These are phyloP conservation scores for Colletotrichum chlorophyti DNA, from an alignment of 2,329 filamentous ascomycete genomes.

Conservation along the genomic window DNA sequence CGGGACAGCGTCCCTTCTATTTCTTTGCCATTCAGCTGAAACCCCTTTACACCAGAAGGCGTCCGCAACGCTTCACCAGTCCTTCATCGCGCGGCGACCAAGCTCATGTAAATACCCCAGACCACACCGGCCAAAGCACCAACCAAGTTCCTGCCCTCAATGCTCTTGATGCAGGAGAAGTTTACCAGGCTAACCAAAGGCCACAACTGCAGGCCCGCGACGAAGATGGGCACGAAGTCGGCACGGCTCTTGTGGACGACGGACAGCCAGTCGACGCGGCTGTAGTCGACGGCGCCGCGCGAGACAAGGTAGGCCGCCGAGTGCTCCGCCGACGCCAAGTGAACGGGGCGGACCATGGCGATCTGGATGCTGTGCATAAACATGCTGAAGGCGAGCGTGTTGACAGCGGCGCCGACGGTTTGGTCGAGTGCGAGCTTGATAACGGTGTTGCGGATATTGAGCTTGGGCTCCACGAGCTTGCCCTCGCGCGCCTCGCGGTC, in stretches of 20 bases:
- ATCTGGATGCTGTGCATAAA: slow-evolving; percentile 64
- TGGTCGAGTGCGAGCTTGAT: slow-evolving; percentile 75
- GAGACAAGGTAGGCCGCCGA: slow-evolving; percentile 38
- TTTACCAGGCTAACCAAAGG: slow-evolving; percentile 73
- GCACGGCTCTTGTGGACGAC: slow-evolving; percentile 51
- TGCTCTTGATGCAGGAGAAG: slow-evolving; percentile 73
- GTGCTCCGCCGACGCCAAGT: slow-evolving; percentile 42
- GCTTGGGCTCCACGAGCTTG: slow-evolving; percentile 53
- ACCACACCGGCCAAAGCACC: slow-evolving; percentile 74
- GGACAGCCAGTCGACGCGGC: slow-evolving; percentile 49
- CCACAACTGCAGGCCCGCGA: slow-evolving; percentile 74
- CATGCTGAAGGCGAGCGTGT: slow-evolving; percentile 69
- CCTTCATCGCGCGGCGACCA: slow-evolving; percentile 53
- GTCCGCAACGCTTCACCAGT: neutral
- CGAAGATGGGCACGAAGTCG: slow-evolving; percentile 70
- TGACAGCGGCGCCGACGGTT: slow-evolving; percentile 68
- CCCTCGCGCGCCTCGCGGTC: slow-evolving; percentile 42
- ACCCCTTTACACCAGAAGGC: neutral
- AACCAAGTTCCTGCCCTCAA: slow-evolving; percentile 73
- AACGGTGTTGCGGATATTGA: slow-evolving; percentile 69
- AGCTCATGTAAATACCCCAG: slow-evolving; percentile 79
- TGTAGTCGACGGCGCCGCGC: slow-evolving; percentile 50
- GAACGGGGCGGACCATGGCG: slow-evolving; percentile 48
- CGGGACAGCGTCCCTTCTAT: too few relatives aligned
- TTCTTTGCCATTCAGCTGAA: too few relatives aligned